Conservation (phyloP, 2,329 filamentous ascomycete species). For the Davidsoniella virescens region DNA sequence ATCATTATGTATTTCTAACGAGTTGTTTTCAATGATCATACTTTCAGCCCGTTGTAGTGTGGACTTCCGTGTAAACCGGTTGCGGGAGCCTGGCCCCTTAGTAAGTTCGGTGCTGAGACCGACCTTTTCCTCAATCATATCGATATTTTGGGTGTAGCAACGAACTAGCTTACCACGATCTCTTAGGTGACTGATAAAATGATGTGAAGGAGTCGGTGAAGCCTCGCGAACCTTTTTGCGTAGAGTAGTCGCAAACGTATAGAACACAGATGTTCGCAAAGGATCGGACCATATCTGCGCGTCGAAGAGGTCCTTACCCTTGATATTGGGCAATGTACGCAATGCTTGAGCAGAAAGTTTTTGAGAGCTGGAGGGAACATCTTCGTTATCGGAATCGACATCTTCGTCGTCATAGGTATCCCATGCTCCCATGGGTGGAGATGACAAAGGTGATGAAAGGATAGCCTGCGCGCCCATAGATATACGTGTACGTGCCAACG, state of each 20-base stretch:
- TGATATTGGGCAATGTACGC: constrained; percentile 38
- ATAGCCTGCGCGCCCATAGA: constrained; percentile 6
- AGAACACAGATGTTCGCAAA: constrained; percentile 52
- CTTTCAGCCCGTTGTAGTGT: constrained; percentile 13
- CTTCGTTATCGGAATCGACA: constrained; percentile 26
- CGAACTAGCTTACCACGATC: constrained; percentile 52
- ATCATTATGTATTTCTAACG: constrained; percentile 1
- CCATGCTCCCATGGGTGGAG: constrained; percentile 35
- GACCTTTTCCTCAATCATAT: constrained; percentile 55
- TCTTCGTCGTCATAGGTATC: constrained; percentile 33
- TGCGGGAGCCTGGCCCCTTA: constrained; percentile 44
- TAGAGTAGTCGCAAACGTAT: constrained; percentile 53
- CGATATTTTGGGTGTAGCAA: constrained; percentile 64
- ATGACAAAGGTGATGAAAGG: constrained; percentile 40
- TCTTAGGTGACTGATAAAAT: constrained; percentile 50
- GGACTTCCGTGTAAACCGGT: constrained; percentile 37
- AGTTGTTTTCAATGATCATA: constrained; percentile 8
- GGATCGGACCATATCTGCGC: constrained; percentile 54
- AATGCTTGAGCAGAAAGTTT: neutral
- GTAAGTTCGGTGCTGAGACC: constrained; percentile 47
- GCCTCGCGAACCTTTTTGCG: constrained; percentile 48
- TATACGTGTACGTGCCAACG: constrained; percentile 1
- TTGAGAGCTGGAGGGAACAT: constrained; percentile 16
- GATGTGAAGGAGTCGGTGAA: constrained; percentile 47
- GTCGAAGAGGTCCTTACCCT: constrained; percentile 57